Base-by-base conservation (phyloP, 2,329 filamentous ascomycete genomes). In the Cercospora zeina region DNA sequence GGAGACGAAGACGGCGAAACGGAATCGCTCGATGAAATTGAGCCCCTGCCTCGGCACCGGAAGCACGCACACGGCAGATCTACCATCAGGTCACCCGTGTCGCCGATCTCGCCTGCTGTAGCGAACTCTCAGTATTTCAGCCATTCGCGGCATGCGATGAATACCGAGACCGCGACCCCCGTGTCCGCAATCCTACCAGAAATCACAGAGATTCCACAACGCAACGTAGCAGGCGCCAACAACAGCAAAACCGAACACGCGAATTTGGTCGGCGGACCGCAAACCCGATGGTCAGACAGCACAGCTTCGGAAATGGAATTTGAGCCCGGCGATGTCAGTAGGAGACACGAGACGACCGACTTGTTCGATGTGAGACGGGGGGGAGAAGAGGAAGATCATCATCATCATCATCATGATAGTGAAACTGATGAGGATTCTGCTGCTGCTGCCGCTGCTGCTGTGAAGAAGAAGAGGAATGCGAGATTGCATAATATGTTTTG, bases 281-380 rank as follows among this genome's bases (percentile, higher is more conserved):
- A 58, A 21, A 36, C 42, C 11, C 31, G 56, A 6, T 58, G 56
- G 56, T 58, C 56, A n/a, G 56, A 45, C 4, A 60, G 57, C 11
- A 53, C 51, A 31, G 45, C 58, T 30, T 49, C 56, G 0, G 42
- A 47, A 5, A 11, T 51, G 1, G 47, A 33, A 21, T n/a, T 42
- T 16, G 58, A 49, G 47, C 19, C 45, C 45, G 36, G 61, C 16
- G 42, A 60, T 54, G 61, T 60, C 3, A 63, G 53, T 53, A 42
- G 57, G 47, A 50, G 61, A 30, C 61, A 63, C 33, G 61, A 60
- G 37, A 60, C 58, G 27, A 60, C 36, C 24, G 47, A 60, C 27
- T 54, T 54, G 36, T 60, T 60, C 30, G 21, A 54, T 33, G 57
- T 19, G 47, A 51, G 47, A 8, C 24, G n/a, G 11, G 47, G 24